These are phyloP conservation scores for Yarrowia galli DNA, from an alignment of 1,139 yeast genomes.

Conservation along the genomic window DNA sequence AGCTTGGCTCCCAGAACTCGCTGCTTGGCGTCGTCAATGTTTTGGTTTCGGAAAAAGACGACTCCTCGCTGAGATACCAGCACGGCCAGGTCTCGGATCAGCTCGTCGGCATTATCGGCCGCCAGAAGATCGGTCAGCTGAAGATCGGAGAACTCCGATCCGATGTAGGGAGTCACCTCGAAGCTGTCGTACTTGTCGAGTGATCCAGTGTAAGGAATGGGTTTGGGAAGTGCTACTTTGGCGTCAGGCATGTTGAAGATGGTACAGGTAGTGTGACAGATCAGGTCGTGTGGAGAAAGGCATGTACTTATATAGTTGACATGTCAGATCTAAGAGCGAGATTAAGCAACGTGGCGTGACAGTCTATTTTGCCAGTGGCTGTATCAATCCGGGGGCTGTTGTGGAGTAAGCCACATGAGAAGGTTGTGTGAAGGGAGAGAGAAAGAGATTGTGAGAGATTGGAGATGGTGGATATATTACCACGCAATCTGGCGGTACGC, in stretches of 20 bases:
- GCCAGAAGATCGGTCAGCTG: constrained; percentile 56
- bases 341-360: constrained; percentile 31
- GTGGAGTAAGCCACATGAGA: constrained; percentile 28
- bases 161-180: constrained; percentile 49
- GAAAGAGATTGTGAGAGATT: not conserved
- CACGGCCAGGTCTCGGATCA: constrained; percentile 63
- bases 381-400: constrained; percentile 12
- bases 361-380: constrained; percentile 7
- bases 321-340: not conserved
- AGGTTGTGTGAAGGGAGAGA: not conserved
- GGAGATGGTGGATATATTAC: too few relatives aligned
- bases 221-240: constrained; percentile 14
- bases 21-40: constrained; percentile 62
- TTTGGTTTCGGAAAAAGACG: constrained; percentile 69
- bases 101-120: constrained; percentile 54
- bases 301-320: not conserved
- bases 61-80: constrained; percentile 72
- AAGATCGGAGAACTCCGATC: constrained; percentile 47
- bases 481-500: too few relatives aligned
- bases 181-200: constrained; percentile 46
- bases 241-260: constrained; percentile 27
- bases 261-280: not conserved
- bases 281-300: not conserved
- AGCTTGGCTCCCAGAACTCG: constrained; percentile 62
- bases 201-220: constrained; percentile 42